Evolutionary conservation across 352 stramenopile genomes (phyloP).

Genomic region (Globisporangium sylvaticum): DNA sequence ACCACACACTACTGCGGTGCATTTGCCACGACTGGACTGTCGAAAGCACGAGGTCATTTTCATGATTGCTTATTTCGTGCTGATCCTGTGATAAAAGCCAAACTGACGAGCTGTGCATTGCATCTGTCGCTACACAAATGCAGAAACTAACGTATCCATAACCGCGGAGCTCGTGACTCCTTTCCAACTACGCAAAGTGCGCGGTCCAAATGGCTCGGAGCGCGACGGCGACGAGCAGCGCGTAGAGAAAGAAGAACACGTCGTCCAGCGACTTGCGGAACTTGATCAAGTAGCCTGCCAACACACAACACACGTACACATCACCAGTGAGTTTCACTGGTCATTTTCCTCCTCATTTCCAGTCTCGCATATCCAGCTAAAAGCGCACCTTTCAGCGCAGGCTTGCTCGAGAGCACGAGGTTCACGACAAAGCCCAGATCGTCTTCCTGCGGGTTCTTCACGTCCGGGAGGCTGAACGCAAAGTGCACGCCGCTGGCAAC

Average conservation of each 20-base stretch:
- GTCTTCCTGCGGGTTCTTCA: conserved; percentile 60
- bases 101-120: background rate
- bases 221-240: conserved; percentile 45
- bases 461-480: conserved; percentile 46
- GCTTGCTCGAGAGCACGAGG: conserved; percentile 50
- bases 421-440: conserved; percentile 65
- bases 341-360: background rate
- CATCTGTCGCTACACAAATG: background rate
- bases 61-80: too few species aligned
- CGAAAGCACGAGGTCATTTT: too few species aligned
- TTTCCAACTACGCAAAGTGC: background rate
- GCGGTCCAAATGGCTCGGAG: conserved; percentile 39
- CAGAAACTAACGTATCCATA: background rate
- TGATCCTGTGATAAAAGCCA: background rate
- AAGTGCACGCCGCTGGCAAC: conserved; percentile 33
- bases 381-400: conserved; percentile 53
- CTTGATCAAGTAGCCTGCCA: conserved; percentile 56
- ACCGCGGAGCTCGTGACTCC: too few species aligned
- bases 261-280: conserved; percentile 68
- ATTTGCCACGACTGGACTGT: background rate
- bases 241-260: conserved; percentile 73
- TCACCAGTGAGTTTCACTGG: background rate
- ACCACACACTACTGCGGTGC: background rate
- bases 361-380: background rate
- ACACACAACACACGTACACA: background rate